A percentile compares a stretch with the other conserved stretches of the same genome.
phyloP scores from a whole-genome alignment of 805 yeast species.

The Metschnikowia hibisci region DNA sequence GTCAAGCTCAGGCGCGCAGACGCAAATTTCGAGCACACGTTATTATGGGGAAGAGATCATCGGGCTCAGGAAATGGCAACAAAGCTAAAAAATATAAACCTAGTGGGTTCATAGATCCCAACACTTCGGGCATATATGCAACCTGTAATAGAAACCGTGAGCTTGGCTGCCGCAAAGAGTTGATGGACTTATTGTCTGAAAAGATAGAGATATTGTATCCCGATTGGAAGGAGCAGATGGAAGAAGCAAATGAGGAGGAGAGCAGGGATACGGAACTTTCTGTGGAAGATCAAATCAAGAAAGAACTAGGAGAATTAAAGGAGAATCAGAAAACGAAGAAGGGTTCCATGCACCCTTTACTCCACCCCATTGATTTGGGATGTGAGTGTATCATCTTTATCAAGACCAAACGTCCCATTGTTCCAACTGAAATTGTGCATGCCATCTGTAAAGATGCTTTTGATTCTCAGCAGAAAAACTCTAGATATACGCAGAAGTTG shows the following conservation, averaged over 20 bases:
- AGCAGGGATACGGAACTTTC: constrained; percentile 36
- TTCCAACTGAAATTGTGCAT: constrained; percentile 69
- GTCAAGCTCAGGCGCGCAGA: background rate
- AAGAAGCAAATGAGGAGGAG: constrained; percentile 22
- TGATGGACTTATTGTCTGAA: constrained; percentile 50
- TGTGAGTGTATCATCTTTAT: constrained; percentile 85
- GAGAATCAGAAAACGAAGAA: constrained; percentile 41
- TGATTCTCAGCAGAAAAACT: constrained; percentile 50
- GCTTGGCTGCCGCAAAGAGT: constrained; percentile 69
- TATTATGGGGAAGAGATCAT: constrained; percentile 18
- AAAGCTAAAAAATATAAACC: constrained; percentile 44
- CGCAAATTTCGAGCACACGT: background rate
- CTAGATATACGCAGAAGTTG: constrained; percentile 71
- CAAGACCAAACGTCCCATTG: constrained; percentile 73
- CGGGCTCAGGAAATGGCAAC: constrained; percentile 25
- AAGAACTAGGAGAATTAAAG: constrained; percentile 65
- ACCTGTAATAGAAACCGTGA: constrained; percentile 85
- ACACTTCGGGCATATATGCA: constrained; percentile 82
- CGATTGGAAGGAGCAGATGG: constrained; percentile 21
- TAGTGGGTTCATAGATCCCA: constrained; percentile 67
- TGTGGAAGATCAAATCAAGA: constrained; percentile 71
- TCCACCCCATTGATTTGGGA: constrained; percentile 59
- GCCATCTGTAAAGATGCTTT: constrained; percentile 58
- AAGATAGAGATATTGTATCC: constrained; percentile 35
- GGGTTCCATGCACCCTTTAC: constrained; percentile 23